A percentile compares a stretch with the other conserved stretches of the same genome.
Conservation (phyloP, 352 stramenopile species). For the Phytophthora hibernalis region DNA sequence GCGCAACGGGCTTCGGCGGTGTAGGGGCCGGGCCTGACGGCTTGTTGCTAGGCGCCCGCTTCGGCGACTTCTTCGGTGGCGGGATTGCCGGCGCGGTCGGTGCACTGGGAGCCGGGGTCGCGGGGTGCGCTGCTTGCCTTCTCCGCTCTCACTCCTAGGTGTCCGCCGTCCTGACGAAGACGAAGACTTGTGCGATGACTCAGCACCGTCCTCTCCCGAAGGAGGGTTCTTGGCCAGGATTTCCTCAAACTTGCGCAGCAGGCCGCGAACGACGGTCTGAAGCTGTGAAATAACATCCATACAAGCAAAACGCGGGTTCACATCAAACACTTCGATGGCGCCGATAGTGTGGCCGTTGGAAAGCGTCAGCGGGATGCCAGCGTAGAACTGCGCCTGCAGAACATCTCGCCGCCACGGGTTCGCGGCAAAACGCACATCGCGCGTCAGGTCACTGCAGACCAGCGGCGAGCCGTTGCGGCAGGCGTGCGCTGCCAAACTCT, state of each 20-base stretch:
- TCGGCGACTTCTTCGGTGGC: constrained; percentile 46
- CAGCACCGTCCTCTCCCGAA: constrained; percentile 49
- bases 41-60: constrained; percentile 29
- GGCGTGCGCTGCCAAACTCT: constrained; percentile 74
- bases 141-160: constrained; percentile 23
- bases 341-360: constrained; percentile 83
- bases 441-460: constrained; percentile 78
- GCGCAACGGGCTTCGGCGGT: constrained; percentile 23
- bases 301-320: constrained; percentile 61
- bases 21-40: constrained; percentile 25
- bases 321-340: constrained; percentile 82
- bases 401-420: constrained; percentile 78
- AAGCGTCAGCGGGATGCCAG: constrained; percentile 84
- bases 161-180: constrained; percentile 58
- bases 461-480: constrained; percentile 76
- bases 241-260: constrained; percentile 84
- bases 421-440: constrained; percentile 75
- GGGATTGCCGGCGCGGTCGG: constrained; percentile 41
- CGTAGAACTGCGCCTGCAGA: constrained; percentile 73
- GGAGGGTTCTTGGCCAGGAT: constrained; percentile 69
- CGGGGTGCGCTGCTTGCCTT: constrained; percentile 34
- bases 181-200: constrained; percentile 58
- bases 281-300: constrained; percentile 80
- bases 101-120: constrained; percentile 41
- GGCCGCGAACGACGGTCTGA: constrained; percentile 73